phyloP scores from a whole-genome alignment of 2,329 filamentous ascomycete species.

The Paecilomyces sp. region DNA sequence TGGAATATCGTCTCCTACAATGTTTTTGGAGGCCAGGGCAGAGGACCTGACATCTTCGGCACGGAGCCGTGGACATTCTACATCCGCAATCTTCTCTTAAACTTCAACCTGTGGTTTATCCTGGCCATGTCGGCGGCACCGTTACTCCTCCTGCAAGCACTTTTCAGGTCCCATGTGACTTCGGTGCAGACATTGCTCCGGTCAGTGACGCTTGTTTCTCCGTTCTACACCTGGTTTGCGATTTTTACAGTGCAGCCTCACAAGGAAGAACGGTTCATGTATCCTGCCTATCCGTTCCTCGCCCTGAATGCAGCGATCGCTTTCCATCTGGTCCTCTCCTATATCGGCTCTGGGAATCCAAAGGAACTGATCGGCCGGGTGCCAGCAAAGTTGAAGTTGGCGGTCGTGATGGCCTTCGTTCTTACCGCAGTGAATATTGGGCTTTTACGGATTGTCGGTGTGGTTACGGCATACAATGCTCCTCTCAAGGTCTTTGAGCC shows the following conservation, averaged over 20 bases:
- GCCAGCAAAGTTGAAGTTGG: slow-evolving; percentile 66
- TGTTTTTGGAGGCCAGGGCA: slow-evolving; percentile 70
- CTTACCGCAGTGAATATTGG: slow-evolving; percentile 60
- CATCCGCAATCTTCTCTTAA: slow-evolving; percentile 79
- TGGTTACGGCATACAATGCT: slow-evolving; percentile 75
- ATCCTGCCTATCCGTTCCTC: slow-evolving; percentile 85
- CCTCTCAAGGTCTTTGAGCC: slow-evolving; percentile 59
- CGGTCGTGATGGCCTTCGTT: slow-evolving; percentile 53
- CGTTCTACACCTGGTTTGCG: slow-evolving; percentile 89
- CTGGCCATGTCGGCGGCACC: slow-evolving; percentile 70
- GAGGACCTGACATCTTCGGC: slow-evolving; percentile 85
- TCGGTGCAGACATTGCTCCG: slow-evolving; percentile 65
- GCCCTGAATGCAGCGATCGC: slow-evolving; percentile 81
- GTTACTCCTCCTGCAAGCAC: slow-evolving; percentile 65
- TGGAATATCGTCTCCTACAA: slow-evolving; percentile 97
- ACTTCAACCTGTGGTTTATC: slow-evolving; percentile 93
- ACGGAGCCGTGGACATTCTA: slow-evolving; percentile 98
- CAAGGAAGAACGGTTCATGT: slow-evolving; percentile 99
- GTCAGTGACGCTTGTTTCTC: slow-evolving; percentile 68
- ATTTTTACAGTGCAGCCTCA: slow-evolving; percentile 92
- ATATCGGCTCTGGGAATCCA: slow-evolving; percentile 64
- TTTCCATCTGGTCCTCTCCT: slow-evolving; percentile 70
- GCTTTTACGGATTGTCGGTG: slow-evolving; percentile 64
- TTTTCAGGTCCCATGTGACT: slow-evolving; percentile 53
- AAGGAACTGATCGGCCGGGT: slow-evolving; percentile 63